Percentiles rank a stretch among this genome's conserved stretches.
Evolutionary conservation across 2,329 filamentous ascomycete species (phyloP).

Genomic region (Thelonectria discophora): DNA sequence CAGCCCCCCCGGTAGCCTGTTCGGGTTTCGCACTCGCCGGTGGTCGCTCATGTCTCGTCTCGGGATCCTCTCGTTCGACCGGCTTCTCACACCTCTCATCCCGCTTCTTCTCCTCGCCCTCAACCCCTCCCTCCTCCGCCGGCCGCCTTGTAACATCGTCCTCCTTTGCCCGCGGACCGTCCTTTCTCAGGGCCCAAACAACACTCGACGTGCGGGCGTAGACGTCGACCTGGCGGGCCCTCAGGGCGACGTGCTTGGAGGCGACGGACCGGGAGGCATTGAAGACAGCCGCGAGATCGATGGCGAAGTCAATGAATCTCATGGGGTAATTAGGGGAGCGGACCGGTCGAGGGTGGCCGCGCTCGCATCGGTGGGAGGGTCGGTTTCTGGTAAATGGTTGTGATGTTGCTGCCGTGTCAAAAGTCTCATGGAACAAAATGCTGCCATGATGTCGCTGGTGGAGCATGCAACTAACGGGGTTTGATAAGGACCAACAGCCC

Average conservation of each 20-base stretch:
- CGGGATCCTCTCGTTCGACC: slow-evolving; percentile 26
- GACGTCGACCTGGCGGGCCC: slow-evolving; percentile 62
- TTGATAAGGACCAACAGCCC: slow-evolving; percentile 1
- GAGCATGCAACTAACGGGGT: slow-evolving; percentile 46
- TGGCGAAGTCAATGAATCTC: slow-evolving; percentile 69
- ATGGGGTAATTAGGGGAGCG: slow-evolving; percentile 49
- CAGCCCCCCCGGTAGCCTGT: slow-evolving; percentile 19
- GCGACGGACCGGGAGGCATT: slow-evolving; percentile 75
- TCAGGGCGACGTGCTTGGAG: slow-evolving; percentile 67
- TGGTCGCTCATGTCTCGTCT: slow-evolving; percentile 20
- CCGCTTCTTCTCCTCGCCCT: background rate
- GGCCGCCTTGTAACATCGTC: background rate
- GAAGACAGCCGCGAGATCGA: slow-evolving; percentile 76
- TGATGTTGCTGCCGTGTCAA: slow-evolving; percentile 23
- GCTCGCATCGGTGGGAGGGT: slow-evolving; percentile 36
- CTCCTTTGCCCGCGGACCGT: slow-evolving; percentile 18
- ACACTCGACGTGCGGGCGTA: slow-evolving; percentile 59
- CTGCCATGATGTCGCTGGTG: slow-evolving; percentile 38
- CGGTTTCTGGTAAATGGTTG: slow-evolving; percentile 23
- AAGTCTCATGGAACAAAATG: slow-evolving; percentile 25
- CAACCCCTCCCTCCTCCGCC: slow-evolving; percentile 2
- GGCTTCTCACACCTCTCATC: slow-evolving; percentile 17
- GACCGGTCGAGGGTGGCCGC: slow-evolving; percentile 35
- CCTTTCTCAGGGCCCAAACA: slow-evolving; percentile 46
- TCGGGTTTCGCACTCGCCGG: slow-evolving; percentile 15